Conservation (phyloP, 2,329 filamentous ascomycete species). For the Botryotinia globosa region DNA sequence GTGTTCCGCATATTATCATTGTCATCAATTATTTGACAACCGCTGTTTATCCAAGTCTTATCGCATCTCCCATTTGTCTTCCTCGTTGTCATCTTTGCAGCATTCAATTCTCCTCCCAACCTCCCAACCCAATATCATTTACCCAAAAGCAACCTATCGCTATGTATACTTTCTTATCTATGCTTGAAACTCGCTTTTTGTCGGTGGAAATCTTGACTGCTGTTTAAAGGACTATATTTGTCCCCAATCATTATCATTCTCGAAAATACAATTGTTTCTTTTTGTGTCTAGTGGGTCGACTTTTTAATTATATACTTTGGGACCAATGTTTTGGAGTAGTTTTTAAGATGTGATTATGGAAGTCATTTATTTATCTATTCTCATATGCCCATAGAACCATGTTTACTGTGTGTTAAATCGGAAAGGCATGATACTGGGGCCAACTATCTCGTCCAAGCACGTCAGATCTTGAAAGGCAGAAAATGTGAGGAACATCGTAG, state of each 20-base stretch:
- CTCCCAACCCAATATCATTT: not conserved
- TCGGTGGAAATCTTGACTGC: not conserved
- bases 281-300: not conserved
- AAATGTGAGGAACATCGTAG: not conserved
- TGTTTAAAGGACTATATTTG: fast-evolving
- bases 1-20: not conserved
- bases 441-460: not conserved
- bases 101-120: not conserved
- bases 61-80: not conserved
- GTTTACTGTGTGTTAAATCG: not conserved
- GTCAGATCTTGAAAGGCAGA: not conserved
- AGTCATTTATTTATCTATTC: not conserved
- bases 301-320: not conserved
- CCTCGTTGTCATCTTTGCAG: not conserved
- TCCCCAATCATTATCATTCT: not conserved
- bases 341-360: not conserved
- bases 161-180: not conserved
- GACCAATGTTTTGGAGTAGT: not conserved
- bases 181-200: not conserved
- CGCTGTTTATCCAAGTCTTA: not conserved
- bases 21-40: not conserved
- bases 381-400: not conserved
- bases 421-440: not conserved
- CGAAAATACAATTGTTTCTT: not conserved
- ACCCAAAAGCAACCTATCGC: not conserved